Percentiles rank a stretch among this genome's conserved stretches.
Evolutionary conservation across 371 early-diverging fungal genomes (phyloP).

Genomic region (Parasitella parasitica): DNA sequence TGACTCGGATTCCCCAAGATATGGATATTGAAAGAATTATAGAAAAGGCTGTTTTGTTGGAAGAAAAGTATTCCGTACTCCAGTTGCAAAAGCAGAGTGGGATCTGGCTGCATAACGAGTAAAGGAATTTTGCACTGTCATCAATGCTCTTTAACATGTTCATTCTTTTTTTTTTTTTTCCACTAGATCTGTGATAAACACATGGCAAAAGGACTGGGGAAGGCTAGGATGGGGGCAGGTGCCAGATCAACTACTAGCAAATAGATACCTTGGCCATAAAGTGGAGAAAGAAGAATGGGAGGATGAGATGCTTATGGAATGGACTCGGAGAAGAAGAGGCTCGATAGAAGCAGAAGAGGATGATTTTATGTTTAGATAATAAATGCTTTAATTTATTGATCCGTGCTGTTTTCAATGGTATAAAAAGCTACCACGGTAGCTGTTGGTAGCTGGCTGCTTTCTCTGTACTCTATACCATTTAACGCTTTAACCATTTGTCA

Average conservation of each 20-base stretch:
- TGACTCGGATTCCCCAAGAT: slow-evolving; percentile 61
- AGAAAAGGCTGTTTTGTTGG: slow-evolving; percentile 45
- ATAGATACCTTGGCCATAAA: slow-evolving; percentile 29
- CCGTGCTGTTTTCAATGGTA: too few species aligned
- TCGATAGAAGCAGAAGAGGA: slow-evolving; percentile 16
- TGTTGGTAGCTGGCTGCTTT: too few species aligned
- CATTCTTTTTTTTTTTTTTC: too few species aligned
- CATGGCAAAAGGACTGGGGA: slow-evolving; percentile 37
- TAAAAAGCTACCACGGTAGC: too few species aligned
- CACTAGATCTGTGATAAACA: slow-evolving; percentile 42
- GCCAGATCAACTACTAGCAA: slow-evolving; percentile 41
- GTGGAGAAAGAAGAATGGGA: slow-evolving; percentile 51
- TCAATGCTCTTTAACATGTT: too few species aligned
- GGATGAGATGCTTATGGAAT: slow-evolving; percentile 44
- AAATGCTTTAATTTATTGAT: background rate
- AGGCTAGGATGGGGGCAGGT: slow-evolving; percentile 38
- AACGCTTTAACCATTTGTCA: too few species aligned
- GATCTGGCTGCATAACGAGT: slow-evolving; percentile 56
- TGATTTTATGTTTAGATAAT: slow-evolving; percentile 11
- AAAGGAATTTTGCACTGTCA: too few species aligned
- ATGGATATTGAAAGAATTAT: slow-evolving; percentile 53
- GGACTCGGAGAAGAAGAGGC: slow-evolving; percentile 25
- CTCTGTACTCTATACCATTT: too few species aligned
- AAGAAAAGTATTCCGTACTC: slow-evolving; percentile 45
- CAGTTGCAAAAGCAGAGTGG: slow-evolving; percentile 55